These are phyloP conservation scores for Russula lepida DNA, from an alignment of 768 basidiomycete genomes.

Conservation along the genomic window DNA sequence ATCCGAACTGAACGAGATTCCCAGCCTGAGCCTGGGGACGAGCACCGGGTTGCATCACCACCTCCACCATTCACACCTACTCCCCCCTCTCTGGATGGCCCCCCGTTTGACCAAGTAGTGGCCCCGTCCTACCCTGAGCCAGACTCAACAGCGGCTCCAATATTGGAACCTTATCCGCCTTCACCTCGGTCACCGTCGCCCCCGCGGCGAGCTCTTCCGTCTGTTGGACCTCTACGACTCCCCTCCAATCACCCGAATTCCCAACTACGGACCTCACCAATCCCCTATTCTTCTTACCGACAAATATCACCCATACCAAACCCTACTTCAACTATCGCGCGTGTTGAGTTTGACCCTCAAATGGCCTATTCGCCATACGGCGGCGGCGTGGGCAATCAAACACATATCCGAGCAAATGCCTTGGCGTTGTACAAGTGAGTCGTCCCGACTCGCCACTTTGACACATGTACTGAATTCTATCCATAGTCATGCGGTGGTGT, in stretches of 20 bases:
- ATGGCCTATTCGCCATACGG: slow-evolving; percentile 36
- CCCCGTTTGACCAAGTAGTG: slow-evolving; percentile 29
- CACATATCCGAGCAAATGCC: slow-evolving; percentile 23
- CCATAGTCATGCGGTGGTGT: slow-evolving; percentile 46
- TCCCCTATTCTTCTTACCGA: not conserved
- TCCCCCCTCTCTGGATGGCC: slow-evolving; percentile 34
- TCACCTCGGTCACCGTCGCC: not conserved
- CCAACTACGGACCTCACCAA: not conserved
- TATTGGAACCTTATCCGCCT: slow-evolving; percentile 17
- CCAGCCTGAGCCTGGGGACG: not conserved
- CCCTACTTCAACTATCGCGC: slow-evolving; percentile 2
- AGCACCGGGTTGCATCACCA: slow-evolving; percentile 20
- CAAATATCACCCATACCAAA: not conserved
- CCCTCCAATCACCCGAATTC: slow-evolving; percentile 1
- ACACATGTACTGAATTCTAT: not conserved
- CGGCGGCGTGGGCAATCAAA: slow-evolving; percentile 11
- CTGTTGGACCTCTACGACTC: not conserved
- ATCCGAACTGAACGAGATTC: not conserved
- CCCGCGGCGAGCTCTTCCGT: not conserved
- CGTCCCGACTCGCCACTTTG: not conserved
- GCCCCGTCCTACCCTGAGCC: slow-evolving; percentile 18
- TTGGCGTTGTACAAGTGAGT: slow-evolving; percentile 52
- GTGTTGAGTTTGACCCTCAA: slow-evolving; percentile 36
- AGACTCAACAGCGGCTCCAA: slow-evolving; percentile 22
- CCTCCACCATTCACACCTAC: slow-evolving; percentile 36